Percentiles rank a stretch among this genome's conserved stretches.
Evolutionary conservation across 257 asterid species (phyloP).

Genomic region (Leptodermis oblonga): DNA sequence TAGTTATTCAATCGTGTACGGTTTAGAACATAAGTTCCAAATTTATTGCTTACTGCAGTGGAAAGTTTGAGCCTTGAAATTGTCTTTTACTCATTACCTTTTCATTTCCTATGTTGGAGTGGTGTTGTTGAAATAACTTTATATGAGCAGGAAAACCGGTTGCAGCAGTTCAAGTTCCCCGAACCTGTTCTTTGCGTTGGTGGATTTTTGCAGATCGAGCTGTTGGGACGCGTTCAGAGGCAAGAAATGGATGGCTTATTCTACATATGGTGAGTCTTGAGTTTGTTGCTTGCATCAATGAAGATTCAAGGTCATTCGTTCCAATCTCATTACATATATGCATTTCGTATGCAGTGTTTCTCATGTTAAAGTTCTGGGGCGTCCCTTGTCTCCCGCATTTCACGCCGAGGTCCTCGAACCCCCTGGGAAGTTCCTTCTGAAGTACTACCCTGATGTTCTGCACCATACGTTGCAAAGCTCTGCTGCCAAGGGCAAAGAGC

Average conservation of each 20-base stretch:
- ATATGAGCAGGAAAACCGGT: conserved; percentile 51
- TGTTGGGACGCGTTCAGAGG: conserved; percentile 66
- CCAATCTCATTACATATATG: not conserved
- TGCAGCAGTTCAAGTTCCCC: conserved; percentile 81
- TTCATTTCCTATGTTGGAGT: not conserved
- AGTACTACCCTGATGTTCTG: conserved; percentile 33
- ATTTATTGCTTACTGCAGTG: not conserved
- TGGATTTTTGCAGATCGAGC: conserved; percentile 72
- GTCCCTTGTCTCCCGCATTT: conserved; percentile 60
- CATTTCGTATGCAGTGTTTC: conserved; percentile 51
- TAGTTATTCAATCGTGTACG: no score
- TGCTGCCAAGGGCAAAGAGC: conserved; percentile 11
- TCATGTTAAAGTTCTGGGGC: conserved; percentile 56
- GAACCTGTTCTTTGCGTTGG: conserved; percentile 70
- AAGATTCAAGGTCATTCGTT: not conserved
- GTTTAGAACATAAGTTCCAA: not conserved
- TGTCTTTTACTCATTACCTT: not conserved
- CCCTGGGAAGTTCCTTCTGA: conserved; percentile 39
- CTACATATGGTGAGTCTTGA: conserved; percentile 62
- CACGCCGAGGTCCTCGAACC: conserved; percentile 35
- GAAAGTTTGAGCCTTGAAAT: not conserved
- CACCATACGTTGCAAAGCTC: conserved; percentile 26
- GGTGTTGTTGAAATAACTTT: conserved; percentile 6
- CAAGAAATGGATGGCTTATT: conserved; percentile 54
- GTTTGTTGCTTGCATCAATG: not conserved